phyloP scores from a whole-genome alignment of 768 basidiomycete species.

The Leccinum subtestaceum region DNA sequence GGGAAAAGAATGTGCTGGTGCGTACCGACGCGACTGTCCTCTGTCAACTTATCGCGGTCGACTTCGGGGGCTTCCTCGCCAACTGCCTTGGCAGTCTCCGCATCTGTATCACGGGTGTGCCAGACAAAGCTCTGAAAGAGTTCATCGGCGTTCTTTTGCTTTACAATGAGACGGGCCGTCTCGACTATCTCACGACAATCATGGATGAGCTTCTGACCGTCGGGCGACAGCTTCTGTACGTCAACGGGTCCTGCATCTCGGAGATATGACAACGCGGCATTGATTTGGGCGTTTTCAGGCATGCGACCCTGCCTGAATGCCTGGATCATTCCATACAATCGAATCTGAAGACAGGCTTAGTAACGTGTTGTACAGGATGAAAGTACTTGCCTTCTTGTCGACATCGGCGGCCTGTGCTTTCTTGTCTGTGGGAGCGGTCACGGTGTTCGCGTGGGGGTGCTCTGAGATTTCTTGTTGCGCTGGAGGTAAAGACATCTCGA shows the following conservation, averaged over 20 bases:
- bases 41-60: conserved; percentile 49
- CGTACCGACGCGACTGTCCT: conserved; percentile 65
- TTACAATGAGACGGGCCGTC: conserved; percentile 68
- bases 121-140: conserved; percentile 89
- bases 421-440: conserved; percentile 65
- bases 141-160: conserved; percentile 86
- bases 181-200: conserved; percentile 80
- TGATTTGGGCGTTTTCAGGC: conserved; percentile 80
- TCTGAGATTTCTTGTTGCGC: conserved; percentile 60
- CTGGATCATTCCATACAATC: conserved; percentile 75
- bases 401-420: conserved; percentile 66
- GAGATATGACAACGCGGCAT: conserved; percentile 66
- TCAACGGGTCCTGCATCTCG: conserved; percentile 59
- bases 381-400: conserved; percentile 59
- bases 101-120: conserved; percentile 58
- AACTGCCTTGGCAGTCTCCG: conserved; percentile 40
- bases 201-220: conserved; percentile 72
- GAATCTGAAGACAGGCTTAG: conserved; percentile 38
- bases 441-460: conserved; percentile 54
- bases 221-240: conserved; percentile 62
- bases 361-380: background rate
- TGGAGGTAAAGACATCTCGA: conserved; percentile 62
- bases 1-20: background rate
- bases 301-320: conserved; percentile 78
- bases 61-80: conserved; percentile 43